These are phyloP conservation scores for Pyricularia sp. DNA, from an alignment of 2,329 filamentous ascomycete genomes.

Conservation along the genomic window DNA sequence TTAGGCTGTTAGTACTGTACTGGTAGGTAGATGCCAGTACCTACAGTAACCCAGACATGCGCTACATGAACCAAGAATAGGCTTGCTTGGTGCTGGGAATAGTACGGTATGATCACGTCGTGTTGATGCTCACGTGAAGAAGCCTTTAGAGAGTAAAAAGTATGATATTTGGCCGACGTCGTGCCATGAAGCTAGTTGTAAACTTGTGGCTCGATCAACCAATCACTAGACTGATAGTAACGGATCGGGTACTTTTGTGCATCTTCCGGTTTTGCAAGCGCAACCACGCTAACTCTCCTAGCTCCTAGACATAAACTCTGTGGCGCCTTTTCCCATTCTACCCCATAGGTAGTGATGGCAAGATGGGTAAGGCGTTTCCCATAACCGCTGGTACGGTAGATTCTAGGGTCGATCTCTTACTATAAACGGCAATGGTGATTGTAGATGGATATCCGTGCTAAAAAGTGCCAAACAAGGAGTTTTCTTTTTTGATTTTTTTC, in stretches of 20 bases:
- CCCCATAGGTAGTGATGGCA: not conserved
- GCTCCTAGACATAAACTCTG: not conserved
- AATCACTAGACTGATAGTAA: not conserved
- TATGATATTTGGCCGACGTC: not conserved
- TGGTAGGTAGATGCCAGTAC: no score
- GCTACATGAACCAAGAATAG: not conserved
- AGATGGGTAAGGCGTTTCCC: not conserved
- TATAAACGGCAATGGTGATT: no score
- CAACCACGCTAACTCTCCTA: not conserved
- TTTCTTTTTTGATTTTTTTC: no score
- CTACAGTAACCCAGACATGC: not conserved
- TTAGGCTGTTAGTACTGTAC: no score
- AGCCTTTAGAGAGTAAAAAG: not conserved
- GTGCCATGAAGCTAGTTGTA: not conserved
- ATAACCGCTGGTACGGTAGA: no score
- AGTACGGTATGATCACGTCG: not conserved
- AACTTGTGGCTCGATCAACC: not conserved
- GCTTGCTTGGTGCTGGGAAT: no score
- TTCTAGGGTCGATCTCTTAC: no score
- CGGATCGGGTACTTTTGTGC: not conserved
- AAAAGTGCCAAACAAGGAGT: no score
- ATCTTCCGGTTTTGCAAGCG: not conserved
- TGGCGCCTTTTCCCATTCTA: not conserved
- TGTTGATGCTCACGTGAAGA: not conserved
- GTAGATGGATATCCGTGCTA: no score